These are phyloP conservation scores for Bruguiera gymnorhiza DNA, from an alignment of 345 rosid genomes.

Conservation along the genomic window DNA sequence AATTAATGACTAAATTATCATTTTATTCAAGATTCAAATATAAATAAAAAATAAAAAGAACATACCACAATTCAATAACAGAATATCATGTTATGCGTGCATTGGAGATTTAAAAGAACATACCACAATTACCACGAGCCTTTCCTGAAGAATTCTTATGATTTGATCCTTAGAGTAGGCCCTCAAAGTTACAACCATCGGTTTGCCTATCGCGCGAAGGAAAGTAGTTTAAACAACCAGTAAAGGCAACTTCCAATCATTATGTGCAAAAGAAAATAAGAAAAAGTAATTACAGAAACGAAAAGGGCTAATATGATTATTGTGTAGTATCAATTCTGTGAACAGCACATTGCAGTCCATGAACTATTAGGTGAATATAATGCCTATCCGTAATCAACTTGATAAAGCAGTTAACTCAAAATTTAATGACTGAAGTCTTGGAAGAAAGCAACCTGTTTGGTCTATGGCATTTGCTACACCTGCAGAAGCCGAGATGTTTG, in stretches of 20 bases:
- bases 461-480: constrained; percentile 93
- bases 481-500: constrained; percentile 23
- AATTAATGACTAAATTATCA: too few relatives aligned
- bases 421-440: constrained; percentile 66
- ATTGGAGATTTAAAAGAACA: neutral
- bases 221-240: constrained; percentile 4
- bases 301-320: neutral
- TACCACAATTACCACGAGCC: constrained; percentile 55
- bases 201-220: constrained; percentile 52
- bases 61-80: neutral
- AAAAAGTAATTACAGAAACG: neutral
- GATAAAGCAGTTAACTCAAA: constrained; percentile 42
- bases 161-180: constrained; percentile 83
- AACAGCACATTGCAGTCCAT: too few relatives aligned
- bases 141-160: constrained; percentile 67
- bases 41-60: too few relatives aligned
- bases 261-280: neutral
- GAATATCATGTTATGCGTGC: neutral
- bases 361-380: too few relatives aligned
- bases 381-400: too few relatives aligned
- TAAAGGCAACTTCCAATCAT: constrained; percentile 1
- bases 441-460: constrained; percentile 86
- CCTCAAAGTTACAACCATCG: constrained; percentile 66
- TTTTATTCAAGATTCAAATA: too few relatives aligned
- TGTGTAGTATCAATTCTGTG: too few relatives aligned